Evolutionary conservation across 2,329 filamentous ascomycete species (phyloP), one percentile per base, ranked within the genome.

Genomic region (Canariomyces notabilis): DNA sequence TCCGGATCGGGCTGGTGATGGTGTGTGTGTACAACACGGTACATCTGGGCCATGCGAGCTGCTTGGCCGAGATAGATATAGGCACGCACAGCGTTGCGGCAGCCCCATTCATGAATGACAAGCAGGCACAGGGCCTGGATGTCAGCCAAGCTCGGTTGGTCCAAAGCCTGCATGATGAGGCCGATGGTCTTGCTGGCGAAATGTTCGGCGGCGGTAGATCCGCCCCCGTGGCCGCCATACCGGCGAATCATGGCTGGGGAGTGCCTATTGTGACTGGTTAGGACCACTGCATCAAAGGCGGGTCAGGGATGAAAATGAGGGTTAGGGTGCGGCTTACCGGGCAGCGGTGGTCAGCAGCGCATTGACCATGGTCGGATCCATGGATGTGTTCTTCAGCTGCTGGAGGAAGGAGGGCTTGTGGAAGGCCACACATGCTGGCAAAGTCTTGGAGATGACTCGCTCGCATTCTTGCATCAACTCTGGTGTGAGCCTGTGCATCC

Each of bases 31-130:
- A 81, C 71, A 46, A 82, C 75, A 52, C 76, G 72, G 56, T 76
- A 80, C 78, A 82, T 82, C 64, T 82, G 78, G 23, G 78, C 71
- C 77, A 82, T 80, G 49, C 78, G 75, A n/a, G 76, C 73, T 23
- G 78, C 78, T 59, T 81, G 77, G 52, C 78, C 78, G 19, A 82
- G 69, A 59, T 80, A 80, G 60, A 80, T 75, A 67, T 82, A 82
- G 51, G 78, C 78, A 15, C 78, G 76, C 22, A 82, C 76, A 31
- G 78, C 78, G 60, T 80, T 80, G 34, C 78, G 67, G 47, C 74
- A 75, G 38, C 78, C 78, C 78, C 78, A 82, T 64, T 82, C 78
- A 55, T 82, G 78, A 42, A 82, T 77, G 53, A 79, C 75, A 53
- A 82, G 64, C 44, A 82, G 68, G 63, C 78, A 80, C 22, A 81